Evolutionary conservation across 2,329 filamentous ascomycete genomes (phyloP).

Genomic region (Rutstroemia sp.): DNA sequence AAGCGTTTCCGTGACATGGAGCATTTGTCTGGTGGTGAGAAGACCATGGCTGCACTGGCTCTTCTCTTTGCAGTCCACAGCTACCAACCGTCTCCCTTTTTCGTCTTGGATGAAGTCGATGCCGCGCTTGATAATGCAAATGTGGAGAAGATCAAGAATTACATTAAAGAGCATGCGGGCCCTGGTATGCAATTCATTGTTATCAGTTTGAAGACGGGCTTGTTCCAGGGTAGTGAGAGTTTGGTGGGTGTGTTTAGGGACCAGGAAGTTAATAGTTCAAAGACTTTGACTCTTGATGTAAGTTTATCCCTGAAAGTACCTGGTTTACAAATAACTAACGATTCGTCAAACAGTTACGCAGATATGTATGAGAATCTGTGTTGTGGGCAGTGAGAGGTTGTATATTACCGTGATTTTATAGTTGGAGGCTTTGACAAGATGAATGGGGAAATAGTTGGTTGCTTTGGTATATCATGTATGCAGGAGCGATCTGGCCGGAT

Average conservation of each 20-base stretch:
- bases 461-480: not conserved
- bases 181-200: conserved; percentile 99
- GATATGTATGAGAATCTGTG: conserved; percentile 18
- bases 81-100: conserved; percentile 93
- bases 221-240: conserved; percentile 96
- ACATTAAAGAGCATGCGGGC: conserved; percentile 87
- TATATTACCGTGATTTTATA: not conserved
- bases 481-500: conserved; percentile 1
- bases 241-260: conserved; percentile 94
- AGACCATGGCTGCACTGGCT: conserved; percentile 97
- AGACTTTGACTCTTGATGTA: conserved; percentile 90
- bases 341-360: conserved; percentile 18
- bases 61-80: conserved; percentile 94
- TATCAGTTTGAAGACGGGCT: conserved; percentile 87
- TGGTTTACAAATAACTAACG: conserved; percentile 12
- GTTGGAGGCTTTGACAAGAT: not conserved
- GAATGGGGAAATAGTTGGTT: not conserved
- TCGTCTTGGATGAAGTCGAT: conserved; percentile 96
- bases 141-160: conserved; percentile 91
- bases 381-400: not conserved
- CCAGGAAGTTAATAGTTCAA: conserved; percentile 86
- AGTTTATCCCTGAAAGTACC: conserved; percentile 38
- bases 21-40: conserved; percentile 92
- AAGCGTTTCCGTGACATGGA: conserved; percentile 99
- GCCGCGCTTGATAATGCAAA: conserved; percentile 98